Conservation (phyloP, 2,329 filamentous ascomycete species). For the Gaeumannomyces tritici region DNA sequence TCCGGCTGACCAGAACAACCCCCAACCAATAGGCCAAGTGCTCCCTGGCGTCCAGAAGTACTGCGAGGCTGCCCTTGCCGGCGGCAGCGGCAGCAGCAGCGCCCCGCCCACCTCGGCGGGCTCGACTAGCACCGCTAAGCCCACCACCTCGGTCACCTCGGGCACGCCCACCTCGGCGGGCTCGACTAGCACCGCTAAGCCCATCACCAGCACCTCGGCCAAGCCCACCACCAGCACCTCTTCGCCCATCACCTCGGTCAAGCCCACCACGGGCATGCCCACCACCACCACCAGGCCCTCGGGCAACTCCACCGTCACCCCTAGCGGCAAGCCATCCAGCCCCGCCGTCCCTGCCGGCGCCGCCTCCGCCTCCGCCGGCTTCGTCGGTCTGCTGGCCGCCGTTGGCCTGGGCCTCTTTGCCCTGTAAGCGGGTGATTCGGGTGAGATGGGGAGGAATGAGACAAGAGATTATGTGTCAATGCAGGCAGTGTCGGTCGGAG, state of each 20-base stretch:
- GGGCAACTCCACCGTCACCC: background rate
- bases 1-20: background rate
- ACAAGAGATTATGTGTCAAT: background rate
- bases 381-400: background rate
- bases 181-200: background rate
- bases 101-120: too few relatives aligned
- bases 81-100: background rate
- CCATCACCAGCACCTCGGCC: too few relatives aligned
- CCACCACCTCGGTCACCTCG: background rate
- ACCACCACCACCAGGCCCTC: background rate
- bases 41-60: background rate
- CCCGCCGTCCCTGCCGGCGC: background rate
- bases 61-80: background rate
- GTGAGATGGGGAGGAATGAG: background rate
- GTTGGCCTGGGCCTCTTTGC: background rate
- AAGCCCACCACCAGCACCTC: background rate
- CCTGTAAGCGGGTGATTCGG: background rate
- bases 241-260: too few relatives aligned
- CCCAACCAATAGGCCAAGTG: background rate
- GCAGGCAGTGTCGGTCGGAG: background rate
- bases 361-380: background rate
- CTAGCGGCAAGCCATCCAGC: background rate
- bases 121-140: background rate
- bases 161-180: background rate
- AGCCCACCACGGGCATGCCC: too few relatives aligned